Evolutionary conservation across 2,329 filamentous ascomycete species (phyloP).

Genomic region (Colletotrichum caudatum): DNA sequence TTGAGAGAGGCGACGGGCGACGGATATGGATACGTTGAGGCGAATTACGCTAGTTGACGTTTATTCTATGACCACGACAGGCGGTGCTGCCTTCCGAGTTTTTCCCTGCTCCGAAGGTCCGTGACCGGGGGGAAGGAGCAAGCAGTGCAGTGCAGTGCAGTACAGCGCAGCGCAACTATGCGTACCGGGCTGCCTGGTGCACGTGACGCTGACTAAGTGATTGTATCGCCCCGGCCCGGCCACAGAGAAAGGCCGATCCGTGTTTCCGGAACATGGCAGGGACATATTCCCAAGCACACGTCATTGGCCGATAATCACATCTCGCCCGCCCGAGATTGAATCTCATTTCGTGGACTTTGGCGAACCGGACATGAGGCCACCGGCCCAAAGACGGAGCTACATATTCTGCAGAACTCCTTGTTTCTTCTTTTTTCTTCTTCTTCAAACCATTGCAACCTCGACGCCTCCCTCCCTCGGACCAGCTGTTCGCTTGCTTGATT

Average conservation of each 20-base stretch:
- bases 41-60: slow-evolving; percentile 39
- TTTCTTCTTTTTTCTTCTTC: too few relatives aligned
- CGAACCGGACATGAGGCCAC: neutral
- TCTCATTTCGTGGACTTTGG: neutral
- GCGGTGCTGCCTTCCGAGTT: slow-evolving; percentile 39
- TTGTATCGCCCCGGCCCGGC: neutral
- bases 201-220: slow-evolving; percentile 23
- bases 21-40: slow-evolving; percentile 41
- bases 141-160: neutral
- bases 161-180: neutral
- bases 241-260: neutral
- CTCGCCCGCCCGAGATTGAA: neutral
- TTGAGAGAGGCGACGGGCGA: slow-evolving; percentile 22
- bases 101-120: slow-evolving; percentile 39
- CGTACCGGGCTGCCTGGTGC: neutral
- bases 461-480: too few relatives aligned
- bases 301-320: slow-evolving; percentile 25
- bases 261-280: neutral
- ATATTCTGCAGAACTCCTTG: too few relatives aligned
- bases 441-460: neutral
- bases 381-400: neutral
- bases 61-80: slow-evolving; percentile 30
- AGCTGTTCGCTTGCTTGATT: neutral
- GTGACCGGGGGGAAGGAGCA: slow-evolving; percentile 18
- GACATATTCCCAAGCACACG: neutral